Base-by-base conservation (phyloP, 495 filamentous ascomycete genomes). In the Lasiosphaeria hispida region DNA sequence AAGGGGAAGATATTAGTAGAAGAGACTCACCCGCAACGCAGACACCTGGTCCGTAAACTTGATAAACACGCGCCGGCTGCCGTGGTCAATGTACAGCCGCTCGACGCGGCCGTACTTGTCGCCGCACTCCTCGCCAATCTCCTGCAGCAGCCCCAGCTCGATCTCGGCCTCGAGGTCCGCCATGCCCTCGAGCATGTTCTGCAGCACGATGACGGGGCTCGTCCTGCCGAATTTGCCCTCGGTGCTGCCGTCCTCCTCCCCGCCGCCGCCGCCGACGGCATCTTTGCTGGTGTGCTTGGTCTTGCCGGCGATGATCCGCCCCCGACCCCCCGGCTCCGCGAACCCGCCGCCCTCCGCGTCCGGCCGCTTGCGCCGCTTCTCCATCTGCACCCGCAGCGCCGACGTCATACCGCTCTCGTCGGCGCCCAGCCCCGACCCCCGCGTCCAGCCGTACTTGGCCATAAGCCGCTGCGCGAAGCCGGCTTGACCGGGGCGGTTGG, bases 121-220 rank as follows among this genome's bases (percentile, higher is more conserved):
- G 40, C 83, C 83, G 71, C 93, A 97, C 70, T 94, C 90, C 57
- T 96, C 90, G 15, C 94, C 94, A 68, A 98, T 96, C 73, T 97
- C 91, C 72, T 96, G 92, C 63, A 90, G 83, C 61, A 98, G 69
- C 19, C 87, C 89, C 10, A 87, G 87, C 57, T 85, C 82, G 33
- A 80, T 73, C 73, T 97, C 95, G 1, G 72, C 75, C 35, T 93
- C 74, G 1, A 83, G 61, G 49, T 86, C 75, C 0, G 65, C 67
- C 79, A 96, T 85, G 3, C 87, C 89, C 56, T 93, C 85, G 2
- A 96, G 74, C 90, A 97, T 96, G 7, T 86, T 84, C 14, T 74
- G 75, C 18, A 96, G 70, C 48, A 93, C 83, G 18, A 97, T 83
- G 7, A 97, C 92, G 57, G 86, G 80, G 57, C 83, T 87, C 83